Evolutionary conservation across 169 alveolate species (phyloP), one percentile per base, ranked within the genome.

Genomic region (Perkinsus marinus): DNA sequence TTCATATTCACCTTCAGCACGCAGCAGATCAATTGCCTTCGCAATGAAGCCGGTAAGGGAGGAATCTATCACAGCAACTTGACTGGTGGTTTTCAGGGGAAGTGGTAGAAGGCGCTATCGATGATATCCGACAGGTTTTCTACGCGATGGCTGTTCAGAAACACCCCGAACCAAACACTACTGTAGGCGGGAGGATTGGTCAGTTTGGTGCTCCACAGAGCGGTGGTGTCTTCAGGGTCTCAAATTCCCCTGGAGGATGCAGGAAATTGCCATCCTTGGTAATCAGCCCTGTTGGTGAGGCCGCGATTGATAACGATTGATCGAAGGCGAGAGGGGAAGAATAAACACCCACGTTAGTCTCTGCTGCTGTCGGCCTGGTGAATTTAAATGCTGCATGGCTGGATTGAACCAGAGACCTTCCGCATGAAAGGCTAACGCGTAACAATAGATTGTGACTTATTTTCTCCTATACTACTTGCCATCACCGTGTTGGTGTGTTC

Each of bases 11-110:
- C 97, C 43, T 97, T 97, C 92, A 95, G 94, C 36, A 95, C 98
- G 19, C 98, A 97, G 90, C 98, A 97, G 93, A 96, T 97, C 41
- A 97, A 97, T 93, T 97, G 98, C 90, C 92, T 97, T 89, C 93
- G 96, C 47, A 96, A 96, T 90, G 68, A 68, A 19, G 92, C 95
- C 79, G 98, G 97, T 22, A 92, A 93, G 5, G 90, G 46, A 0
- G 92, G 91, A 41, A 6, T 17, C 30, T 91, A 93, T 96, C 34
- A 91, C 95, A 36, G 97, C 97, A 41, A 96, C 97, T 93, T 92
- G 10, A 9, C 10, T 19, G 26, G 69, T 90, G 22, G 69, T 19
- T 0, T 90, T 90, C 36, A 39, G 69, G 38, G 22, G 22, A 92
- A 30, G 36, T 41, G 17, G 47, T 39, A n/a, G 92, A 69, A 92